Conservation (phyloP, 2,329 filamentous ascomycete species). For the Dactylonectria estremocensis region DNA sequence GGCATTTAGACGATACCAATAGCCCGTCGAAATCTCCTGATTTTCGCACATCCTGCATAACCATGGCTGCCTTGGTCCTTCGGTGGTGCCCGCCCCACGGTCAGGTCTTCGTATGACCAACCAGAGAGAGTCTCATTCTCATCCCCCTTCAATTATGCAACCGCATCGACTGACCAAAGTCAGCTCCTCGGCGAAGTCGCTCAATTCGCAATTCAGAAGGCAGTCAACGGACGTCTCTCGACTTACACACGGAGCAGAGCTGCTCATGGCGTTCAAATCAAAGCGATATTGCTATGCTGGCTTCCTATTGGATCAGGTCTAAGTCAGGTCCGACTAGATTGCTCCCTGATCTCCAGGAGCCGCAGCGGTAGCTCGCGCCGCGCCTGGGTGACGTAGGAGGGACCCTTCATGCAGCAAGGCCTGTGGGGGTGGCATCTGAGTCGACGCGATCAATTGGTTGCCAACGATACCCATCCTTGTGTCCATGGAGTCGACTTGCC, state of each 20-base stretch:
- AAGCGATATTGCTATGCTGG: not conserved
- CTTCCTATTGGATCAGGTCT: constrained; percentile 33
- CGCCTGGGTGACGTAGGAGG: constrained; percentile 32
- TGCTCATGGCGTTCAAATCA: constrained; percentile 32
- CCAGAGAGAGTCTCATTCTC: not conserved
- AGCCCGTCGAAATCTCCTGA: not conserved
- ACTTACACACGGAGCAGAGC: not conserved
- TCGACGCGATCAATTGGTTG: not conserved
- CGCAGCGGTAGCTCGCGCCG: constrained; percentile 51
- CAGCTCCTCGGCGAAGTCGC: not conserved
- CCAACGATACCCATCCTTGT: not conserved
- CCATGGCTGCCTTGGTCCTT: not conserved
- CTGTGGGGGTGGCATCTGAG: not conserved
- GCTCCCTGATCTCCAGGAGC: constrained; percentile 46
- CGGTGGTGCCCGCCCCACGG: not conserved
- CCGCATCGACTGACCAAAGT: not conserved
- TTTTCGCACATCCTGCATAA: too few species aligned
- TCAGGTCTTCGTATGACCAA: not conserved
- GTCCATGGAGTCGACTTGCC: not conserved
- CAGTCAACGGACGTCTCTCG: not conserved
- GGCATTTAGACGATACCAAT: not conserved
- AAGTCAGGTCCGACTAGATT: constrained; percentile 16
- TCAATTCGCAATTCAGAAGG: not conserved
- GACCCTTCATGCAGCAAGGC: constrained; percentile 45
- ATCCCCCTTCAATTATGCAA: not conserved